phyloP scores from a whole-genome alignment of 2,329 filamentous ascomycete species.

The Periconia digitata region DNA sequence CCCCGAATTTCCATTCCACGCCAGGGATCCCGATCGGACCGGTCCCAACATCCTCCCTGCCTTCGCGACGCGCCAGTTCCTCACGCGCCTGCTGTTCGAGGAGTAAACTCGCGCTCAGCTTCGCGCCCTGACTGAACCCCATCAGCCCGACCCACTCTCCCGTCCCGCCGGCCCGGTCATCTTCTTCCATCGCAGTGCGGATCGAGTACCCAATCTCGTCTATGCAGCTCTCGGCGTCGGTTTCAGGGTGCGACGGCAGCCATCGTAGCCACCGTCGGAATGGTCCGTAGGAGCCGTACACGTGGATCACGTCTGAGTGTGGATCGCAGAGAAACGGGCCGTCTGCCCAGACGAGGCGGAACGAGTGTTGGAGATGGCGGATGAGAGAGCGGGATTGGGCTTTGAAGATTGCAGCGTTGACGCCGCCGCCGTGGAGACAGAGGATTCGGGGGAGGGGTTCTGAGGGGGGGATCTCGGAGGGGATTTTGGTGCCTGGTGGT shows the following conservation, averaged over 20 bases:
- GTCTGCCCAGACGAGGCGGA: slow-evolving; percentile 73
- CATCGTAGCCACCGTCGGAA: slow-evolving; percentile 68
- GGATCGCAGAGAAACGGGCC: slow-evolving; percentile 65
- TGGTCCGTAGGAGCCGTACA: slow-evolving; percentile 67
- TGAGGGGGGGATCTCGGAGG: slow-evolving; percentile 26
- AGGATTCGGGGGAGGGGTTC: slow-evolving; percentile 64
- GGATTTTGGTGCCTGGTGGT: slow-evolving; percentile 21
- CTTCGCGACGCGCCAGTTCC: slow-evolving; percentile 29
- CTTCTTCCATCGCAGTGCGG: slow-evolving; percentile 48
- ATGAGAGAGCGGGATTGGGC: slow-evolving; percentile 64
- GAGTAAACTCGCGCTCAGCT: slow-evolving; percentile 49
- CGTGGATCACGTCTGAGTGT: slow-evolving; percentile 63
- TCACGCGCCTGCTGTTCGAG: slow-evolving; percentile 61
- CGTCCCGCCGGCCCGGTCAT: slow-evolving; percentile 42
- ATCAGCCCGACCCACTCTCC: slow-evolving; percentile 54
- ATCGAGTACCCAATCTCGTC: slow-evolving; percentile 52
- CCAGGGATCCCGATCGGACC: slow-evolving; percentile 28
- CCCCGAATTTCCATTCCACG: slow-evolving; percentile 59
- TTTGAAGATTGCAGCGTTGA: slow-evolving; percentile 70
- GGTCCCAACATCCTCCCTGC: slow-evolving; percentile 15
- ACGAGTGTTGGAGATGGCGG: slow-evolving; percentile 55
- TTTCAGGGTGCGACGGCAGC: slow-evolving; percentile 58
- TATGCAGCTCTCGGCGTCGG: slow-evolving; percentile 53
- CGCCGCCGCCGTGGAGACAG: slow-evolving; percentile 79
- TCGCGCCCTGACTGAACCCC: slow-evolving; percentile 55